These are phyloP conservation scores for Mycena kentingensis DNA, from an alignment of 768 basidiomycete species.

Conservation along the genomic window DNA sequence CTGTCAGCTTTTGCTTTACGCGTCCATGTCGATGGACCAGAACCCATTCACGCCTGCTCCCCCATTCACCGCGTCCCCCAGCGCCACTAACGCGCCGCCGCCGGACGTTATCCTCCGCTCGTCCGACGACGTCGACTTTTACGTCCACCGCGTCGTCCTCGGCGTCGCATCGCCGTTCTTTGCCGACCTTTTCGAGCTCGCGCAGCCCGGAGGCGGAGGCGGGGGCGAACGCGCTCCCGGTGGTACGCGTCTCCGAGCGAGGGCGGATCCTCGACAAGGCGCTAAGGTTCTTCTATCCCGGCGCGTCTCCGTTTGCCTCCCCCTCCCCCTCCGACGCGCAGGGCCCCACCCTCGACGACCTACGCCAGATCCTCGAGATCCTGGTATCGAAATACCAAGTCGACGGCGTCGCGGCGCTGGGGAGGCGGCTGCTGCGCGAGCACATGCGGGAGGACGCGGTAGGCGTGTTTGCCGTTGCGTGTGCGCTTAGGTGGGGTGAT, in stretches of 20 bases:
- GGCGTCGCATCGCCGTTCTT: conserved; percentile 26
- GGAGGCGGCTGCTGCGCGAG: background rate
- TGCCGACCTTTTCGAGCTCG: conserved; percentile 23
- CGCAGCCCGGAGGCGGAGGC: conserved; percentile 1
- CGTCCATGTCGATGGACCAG: no score
- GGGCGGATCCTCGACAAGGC: background rate
- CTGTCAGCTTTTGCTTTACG: no score
- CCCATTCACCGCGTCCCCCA: no score
- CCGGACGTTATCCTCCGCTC: conserved; percentile 25
- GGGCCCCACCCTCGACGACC: background rate
- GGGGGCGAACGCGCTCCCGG: background rate
- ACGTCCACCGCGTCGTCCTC: conserved; percentile 21
- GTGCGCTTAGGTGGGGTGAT: background rate
- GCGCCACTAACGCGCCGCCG: no score
- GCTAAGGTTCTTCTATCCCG: background rate
- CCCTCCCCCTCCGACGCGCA: background rate
- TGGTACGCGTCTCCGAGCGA: background rate
- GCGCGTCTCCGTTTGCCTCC: background rate
- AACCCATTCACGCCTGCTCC: no score
- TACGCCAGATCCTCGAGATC: background rate
- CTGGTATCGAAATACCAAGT: background rate
- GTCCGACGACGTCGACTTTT: conserved; percentile 19
- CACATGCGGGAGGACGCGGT: background rate
- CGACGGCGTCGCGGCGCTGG: background rate
- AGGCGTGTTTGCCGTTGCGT: background rate